Conservation (phyloP, 2,329 filamentous ascomycete species). For the Daldinia sp. region DNA sequence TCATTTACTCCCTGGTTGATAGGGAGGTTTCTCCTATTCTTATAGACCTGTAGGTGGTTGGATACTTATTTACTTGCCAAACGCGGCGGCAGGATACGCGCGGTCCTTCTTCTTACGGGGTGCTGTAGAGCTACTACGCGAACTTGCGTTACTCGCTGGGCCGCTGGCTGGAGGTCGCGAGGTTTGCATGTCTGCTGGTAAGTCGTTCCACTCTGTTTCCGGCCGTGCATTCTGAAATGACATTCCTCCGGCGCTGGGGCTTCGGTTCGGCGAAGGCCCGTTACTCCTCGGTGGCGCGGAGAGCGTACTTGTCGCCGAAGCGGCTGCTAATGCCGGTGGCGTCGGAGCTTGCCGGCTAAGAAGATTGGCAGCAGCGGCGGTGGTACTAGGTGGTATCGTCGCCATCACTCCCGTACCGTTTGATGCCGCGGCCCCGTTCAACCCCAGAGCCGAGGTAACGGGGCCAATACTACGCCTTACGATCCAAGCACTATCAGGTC, state of each 20-base stretch:
- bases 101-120: slow-evolving; percentile 66
- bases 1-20: background rate
- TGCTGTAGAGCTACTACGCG: slow-evolving; percentile 62
- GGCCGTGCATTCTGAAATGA: slow-evolving; percentile 69
- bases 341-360: slow-evolving; percentile 10
- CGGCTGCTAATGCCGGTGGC: slow-evolving; percentile 4
- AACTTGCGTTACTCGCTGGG: slow-evolving; percentile 56
- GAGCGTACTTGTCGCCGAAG: slow-evolving; percentile 12
- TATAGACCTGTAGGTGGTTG: background rate
- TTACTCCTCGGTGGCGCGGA: slow-evolving; percentile 19
- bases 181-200: slow-evolving; percentile 65
- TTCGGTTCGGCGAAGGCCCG: slow-evolving; percentile 34
- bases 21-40: background rate
- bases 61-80: slow-evolving; percentile 52
- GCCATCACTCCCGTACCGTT: background rate
- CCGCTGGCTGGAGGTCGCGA: slow-evolving; percentile 29
- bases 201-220: slow-evolving; percentile 71
- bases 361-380: slow-evolving; percentile 45
- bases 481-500: slow-evolving; percentile 69
- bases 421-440: slow-evolving; percentile 32
- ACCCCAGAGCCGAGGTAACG: background rate
- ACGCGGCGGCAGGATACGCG: slow-evolving; percentile 69
- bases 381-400: slow-evolving; percentile 37
- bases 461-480: slow-evolving; percentile 52
- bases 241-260: slow-evolving; percentile 40